phyloP scores from a whole-genome alignment of 345 rosid species.

The Hibiscus syriacus region DNA sequence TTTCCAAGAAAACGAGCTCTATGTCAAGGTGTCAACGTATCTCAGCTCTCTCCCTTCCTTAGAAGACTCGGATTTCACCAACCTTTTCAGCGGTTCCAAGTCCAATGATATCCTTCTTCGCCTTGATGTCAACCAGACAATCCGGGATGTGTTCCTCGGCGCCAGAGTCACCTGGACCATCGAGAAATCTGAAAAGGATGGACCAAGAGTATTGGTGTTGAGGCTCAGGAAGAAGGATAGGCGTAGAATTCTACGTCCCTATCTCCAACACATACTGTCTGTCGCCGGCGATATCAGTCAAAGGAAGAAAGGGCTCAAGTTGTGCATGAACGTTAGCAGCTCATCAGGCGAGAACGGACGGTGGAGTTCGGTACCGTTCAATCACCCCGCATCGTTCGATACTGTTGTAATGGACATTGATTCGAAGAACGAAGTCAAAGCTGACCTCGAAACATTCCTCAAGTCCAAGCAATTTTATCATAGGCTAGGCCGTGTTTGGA shows the following conservation, averaged over 20 bases:
- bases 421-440: too few species aligned
- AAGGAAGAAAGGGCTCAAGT: conserved; percentile 27
- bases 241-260: conserved; percentile 51
- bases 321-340: conserved; percentile 30
- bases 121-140: conserved; percentile 31
- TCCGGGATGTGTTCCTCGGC: conserved; percentile 45
- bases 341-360: conserved; percentile 18
- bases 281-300: conserved; percentile 37
- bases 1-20: conserved; percentile 46
- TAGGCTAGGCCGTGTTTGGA: too few species aligned
- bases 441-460: too few species aligned
- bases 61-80: conserved; percentile 50
- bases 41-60: conserved; percentile 40
- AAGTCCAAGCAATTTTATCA: too few species aligned
- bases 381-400: conserved; percentile 56
- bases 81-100: conserved; percentile 41
- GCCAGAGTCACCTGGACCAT: conserved; percentile 42
- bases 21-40: conserved; percentile 37
- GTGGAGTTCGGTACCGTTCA: conserved; percentile 52
- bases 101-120: conserved; percentile 40
- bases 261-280: conserved; percentile 54
- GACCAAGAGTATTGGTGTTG: conserved; percentile 26
- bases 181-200: conserved; percentile 5
- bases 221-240: conserved; percentile 44
- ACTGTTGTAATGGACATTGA: conserved; percentile 51